These are phyloP conservation scores for Corylus americana DNA, from an alignment of 306 rosid genomes.

Conservation along the genomic window DNA sequence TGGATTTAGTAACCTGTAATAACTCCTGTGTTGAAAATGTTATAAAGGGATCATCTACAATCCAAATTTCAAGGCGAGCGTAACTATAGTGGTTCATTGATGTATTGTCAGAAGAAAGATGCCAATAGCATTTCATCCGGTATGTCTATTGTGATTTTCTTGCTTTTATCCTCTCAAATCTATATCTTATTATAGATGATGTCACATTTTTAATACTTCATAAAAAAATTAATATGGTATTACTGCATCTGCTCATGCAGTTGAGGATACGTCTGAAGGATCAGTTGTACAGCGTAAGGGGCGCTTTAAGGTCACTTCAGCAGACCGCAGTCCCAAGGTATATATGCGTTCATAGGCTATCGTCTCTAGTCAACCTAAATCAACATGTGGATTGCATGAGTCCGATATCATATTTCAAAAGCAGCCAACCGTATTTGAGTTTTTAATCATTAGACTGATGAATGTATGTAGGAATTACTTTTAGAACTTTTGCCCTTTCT, in stretches of 20 bases:
- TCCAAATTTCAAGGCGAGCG: conserved; percentile 60
- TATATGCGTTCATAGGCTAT: conserved; percentile 18
- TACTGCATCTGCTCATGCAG: conserved; percentile 38
- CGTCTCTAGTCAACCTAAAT: background rate
- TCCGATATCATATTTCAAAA: background rate
- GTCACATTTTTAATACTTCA: background rate
- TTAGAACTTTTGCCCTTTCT: background rate
- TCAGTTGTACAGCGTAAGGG: conserved; percentile 81
- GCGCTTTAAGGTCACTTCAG: conserved; percentile 86
- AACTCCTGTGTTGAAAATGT: conserved; percentile 22
- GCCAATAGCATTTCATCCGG: conserved; percentile 60
- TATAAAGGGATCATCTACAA: conserved; percentile 78
- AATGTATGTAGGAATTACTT: background rate
- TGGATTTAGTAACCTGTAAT: conserved; percentile 15
- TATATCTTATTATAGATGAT: background rate
- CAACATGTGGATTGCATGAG: conserved; percentile 8
- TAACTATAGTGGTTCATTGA: conserved; percentile 78
- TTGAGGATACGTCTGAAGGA: conserved; percentile 88
- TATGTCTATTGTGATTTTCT: conserved; percentile 36
- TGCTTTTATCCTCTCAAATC: background rate
- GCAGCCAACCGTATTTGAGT: background rate
- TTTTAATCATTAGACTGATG: conserved; percentile 2
- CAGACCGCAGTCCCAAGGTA: conserved; percentile 88
- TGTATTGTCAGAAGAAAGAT: conserved; percentile 75
- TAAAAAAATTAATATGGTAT: conserved; percentile 1